Evolutionary conservation across 2,329 filamentous ascomycete species (phyloP).

Genomic region (Botrytis fragariae): DNA sequence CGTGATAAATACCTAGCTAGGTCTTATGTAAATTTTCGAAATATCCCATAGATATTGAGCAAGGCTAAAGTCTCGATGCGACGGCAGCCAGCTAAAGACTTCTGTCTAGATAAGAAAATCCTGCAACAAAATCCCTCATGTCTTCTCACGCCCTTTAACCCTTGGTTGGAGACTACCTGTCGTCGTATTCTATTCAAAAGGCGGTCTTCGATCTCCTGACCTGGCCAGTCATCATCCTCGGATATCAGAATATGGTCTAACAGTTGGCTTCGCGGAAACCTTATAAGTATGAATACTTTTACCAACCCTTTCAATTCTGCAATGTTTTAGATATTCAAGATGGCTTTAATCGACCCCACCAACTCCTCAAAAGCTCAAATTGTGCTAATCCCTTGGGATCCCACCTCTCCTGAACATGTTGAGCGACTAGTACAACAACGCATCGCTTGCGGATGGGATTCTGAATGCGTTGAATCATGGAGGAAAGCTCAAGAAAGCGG

Average conservation of each 20-base stretch:
- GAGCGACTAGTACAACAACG: conserved; percentile 45
- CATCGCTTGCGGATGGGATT: conserved; percentile 47
- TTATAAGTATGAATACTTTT: conserved; percentile 1
- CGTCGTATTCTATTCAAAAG: background rate
- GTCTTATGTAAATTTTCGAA: background rate
- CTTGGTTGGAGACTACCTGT: background rate
- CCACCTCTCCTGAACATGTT: conserved; percentile 42
- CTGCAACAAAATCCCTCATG: background rate
- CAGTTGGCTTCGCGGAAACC: background rate
- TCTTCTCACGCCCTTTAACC: conserved; percentile 7
- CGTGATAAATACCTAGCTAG: background rate
- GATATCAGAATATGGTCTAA: background rate
- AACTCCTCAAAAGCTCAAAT: conserved; percentile 30
- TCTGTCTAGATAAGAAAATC: background rate
- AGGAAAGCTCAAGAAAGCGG: conserved; percentile 24
- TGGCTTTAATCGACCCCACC: background rate
- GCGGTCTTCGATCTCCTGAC: background rate
- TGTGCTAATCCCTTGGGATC: conserved; percentile 47
- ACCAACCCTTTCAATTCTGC: background rate
- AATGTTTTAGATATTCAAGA: background rate
- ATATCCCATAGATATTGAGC: no score
- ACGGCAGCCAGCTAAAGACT: background rate
- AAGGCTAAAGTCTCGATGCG: background rate
- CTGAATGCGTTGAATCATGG: conserved; percentile 39
- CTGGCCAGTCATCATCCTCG: background rate